Conservation (phyloP, 2,329 filamentous ascomycete genomes). For the Aspergillus piperis region DNA sequence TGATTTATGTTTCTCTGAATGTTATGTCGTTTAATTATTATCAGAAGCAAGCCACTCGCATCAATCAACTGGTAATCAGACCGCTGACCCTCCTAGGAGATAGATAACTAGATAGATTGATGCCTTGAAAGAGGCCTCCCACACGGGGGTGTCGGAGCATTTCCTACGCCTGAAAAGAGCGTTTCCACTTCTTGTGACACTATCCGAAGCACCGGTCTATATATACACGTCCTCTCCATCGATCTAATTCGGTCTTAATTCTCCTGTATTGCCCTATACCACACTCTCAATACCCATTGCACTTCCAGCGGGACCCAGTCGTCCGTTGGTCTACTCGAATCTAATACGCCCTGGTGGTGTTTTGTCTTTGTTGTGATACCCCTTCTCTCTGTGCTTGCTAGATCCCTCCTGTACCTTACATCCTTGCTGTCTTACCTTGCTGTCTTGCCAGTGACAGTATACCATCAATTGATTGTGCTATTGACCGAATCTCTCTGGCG, state of each 20-base stretch:
- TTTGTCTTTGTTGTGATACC: background rate
- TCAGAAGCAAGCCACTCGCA: background rate
- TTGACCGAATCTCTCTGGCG: slow-evolving; percentile 10
- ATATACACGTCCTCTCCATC: slow-evolving; percentile 2
- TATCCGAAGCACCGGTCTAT: slow-evolving; percentile 1
- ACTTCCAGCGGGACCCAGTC: background rate
- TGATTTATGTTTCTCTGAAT: background rate
- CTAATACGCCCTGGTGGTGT: slow-evolving; percentile 5
- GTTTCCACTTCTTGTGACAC: background rate
- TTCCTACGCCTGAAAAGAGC: background rate
- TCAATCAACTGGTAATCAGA: background rate
- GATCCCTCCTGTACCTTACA: background rate
- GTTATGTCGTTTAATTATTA: background rate
- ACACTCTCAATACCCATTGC: slow-evolving; percentile 1
- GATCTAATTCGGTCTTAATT: background rate
- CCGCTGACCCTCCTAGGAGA: slow-evolving; percentile 1
- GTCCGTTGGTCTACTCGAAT: background rate
- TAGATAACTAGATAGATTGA: background rate
- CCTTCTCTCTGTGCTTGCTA: background rate
- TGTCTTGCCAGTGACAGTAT: background rate
- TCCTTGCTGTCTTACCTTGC: background rate
- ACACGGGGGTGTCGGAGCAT: background rate
- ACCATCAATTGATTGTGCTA: background rate
- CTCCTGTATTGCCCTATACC: background rate
- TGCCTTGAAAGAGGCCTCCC: background rate